phyloP scores from a whole-genome alignment of 345 rosid genomes.

The Ailanthus altissimus region DNA sequence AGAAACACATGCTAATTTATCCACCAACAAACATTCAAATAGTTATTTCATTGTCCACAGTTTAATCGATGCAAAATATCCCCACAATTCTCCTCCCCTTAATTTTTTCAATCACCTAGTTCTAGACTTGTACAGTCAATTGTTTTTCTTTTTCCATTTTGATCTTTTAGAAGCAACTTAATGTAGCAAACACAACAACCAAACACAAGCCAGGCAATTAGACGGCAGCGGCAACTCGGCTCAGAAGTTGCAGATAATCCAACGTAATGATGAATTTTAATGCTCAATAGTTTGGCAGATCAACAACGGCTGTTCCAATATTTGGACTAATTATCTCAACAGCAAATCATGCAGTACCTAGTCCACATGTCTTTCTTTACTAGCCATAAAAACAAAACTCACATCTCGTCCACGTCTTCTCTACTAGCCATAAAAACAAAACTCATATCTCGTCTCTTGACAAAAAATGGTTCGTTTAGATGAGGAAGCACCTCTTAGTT shows the following conservation, averaged over 20 bases:
- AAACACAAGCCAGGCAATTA: slow-evolving; percentile 5
- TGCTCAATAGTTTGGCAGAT: background rate
- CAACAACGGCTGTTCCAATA: background rate
- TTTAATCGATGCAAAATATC: background rate
- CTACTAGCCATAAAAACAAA: slow-evolving; percentile 29
- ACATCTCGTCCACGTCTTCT: slow-evolving; percentile 22
- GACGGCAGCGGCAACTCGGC: background rate
- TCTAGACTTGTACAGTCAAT: no score
- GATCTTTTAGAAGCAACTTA: slow-evolving; percentile 1
- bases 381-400: slow-evolving; percentile 30
- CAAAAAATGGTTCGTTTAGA: slow-evolving; percentile 20
- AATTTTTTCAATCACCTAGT: background rate
- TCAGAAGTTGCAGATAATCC: background rate
- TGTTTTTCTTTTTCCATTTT: background rate
- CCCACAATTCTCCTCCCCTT: background rate
- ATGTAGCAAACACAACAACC: slow-evolving; percentile 5
- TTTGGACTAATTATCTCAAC: background rate
- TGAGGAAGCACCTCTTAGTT: slow-evolving; percentile 22
- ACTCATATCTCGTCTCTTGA: slow-evolving; percentile 25
- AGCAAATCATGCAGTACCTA: background rate
- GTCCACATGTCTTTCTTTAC: slow-evolving; percentile 5
- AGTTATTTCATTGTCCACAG: background rate
- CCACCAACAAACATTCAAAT: background rate
- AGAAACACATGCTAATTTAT: background rate
- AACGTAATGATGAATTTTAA: background rate